These are phyloP conservation scores for Xylona heveae DNA, from an alignment of 495 filamentous ascomycete species.

Conservation along the genomic window DNA sequence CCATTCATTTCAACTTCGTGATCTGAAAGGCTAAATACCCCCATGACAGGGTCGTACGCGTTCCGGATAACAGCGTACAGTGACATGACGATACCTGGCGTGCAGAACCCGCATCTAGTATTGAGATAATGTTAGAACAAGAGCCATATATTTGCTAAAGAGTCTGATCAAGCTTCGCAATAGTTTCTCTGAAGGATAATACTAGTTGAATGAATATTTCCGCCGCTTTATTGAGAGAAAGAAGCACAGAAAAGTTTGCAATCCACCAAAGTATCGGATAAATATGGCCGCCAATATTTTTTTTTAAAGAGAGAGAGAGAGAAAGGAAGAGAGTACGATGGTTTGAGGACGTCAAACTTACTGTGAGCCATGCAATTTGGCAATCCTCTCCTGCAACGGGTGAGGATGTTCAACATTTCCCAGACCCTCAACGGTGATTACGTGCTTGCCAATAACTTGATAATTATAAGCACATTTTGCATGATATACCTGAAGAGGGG, in stretches of 20 bases:
- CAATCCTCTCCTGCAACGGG: slow-evolving; percentile 20
- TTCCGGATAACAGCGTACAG: slow-evolving; percentile 20
- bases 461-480: too few species aligned
- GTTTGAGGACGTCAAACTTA: too few species aligned
- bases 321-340: too few species aligned
- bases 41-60: slow-evolving; percentile 14
- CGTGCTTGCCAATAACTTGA: slow-evolving; percentile 19
- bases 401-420: slow-evolving; percentile 17
- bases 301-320: too few species aligned
- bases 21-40: slow-evolving; percentile 13
- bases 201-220: too few species aligned
- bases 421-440: slow-evolving; percentile 21
- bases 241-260: too few species aligned
- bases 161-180: too few species aligned
- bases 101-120: slow-evolving; percentile 13
- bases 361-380: slow-evolving; percentile 20
- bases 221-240: too few species aligned
- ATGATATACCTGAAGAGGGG: slow-evolving; percentile 9
- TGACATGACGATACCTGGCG: slow-evolving; percentile 21
- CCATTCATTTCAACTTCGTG: slow-evolving; percentile 18
- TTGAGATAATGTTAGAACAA: neutral
- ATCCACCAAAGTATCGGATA: too few species aligned
- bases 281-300: too few species aligned
- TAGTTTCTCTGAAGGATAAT: too few species aligned
- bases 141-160: neutral